Evolutionary conservation across 176 grass and related monocot genomes (phyloP), one percentile per base, ranked within the genome.

Genomic region (Canna indica): DNA sequence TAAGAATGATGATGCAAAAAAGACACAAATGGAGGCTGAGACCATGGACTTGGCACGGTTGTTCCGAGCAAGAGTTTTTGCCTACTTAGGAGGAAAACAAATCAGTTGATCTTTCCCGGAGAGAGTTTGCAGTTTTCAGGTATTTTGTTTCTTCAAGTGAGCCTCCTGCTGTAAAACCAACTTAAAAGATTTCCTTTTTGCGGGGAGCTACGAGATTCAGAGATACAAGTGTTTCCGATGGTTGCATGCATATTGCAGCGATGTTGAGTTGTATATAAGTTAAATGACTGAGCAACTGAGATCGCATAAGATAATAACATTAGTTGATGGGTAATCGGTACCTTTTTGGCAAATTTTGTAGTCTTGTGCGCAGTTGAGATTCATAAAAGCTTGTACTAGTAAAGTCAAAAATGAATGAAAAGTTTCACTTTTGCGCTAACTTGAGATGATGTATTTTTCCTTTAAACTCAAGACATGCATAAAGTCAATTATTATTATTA

Each of bases 51-150:
- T 96, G 29, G 88, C 85, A 11, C 85, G 70, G 22, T 66, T 82
- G 57, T 91, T 96, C 78, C 61, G 78, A 4, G 75, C 79, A 26
- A 75, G 88, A 69, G 78, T 91, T 11, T 86, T 91, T 16, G 22
- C 76, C 62, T 89, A 87, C 71, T 36, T 91, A 39, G 83, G 85
- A 22, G 91, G 86, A 58, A 81, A 78, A 50, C 80, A 84, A 47
- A 64, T 38, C 7, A 64, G 77, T 73, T 70, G 41, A 70, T 48
- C 36, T 32, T 3, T 68, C 38, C 5, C 15, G 63, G 35, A 39
- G 63, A 25, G 16, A 25, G 8, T 3, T 38, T 66, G 35, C 63
- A 38, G 2, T 18, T 24, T 3, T 24, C 10, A 7, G 35, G 63
- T 10, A 34, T 11, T 32, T 34, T 33, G 26, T 33, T 38, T 38